A percentile compares a stretch with the other conserved stretches of the same genome.
Conservation (phyloP, 2,329 filamentous ascomycete genomes). For the Aaosphaeria pasadenensis region DNA sequence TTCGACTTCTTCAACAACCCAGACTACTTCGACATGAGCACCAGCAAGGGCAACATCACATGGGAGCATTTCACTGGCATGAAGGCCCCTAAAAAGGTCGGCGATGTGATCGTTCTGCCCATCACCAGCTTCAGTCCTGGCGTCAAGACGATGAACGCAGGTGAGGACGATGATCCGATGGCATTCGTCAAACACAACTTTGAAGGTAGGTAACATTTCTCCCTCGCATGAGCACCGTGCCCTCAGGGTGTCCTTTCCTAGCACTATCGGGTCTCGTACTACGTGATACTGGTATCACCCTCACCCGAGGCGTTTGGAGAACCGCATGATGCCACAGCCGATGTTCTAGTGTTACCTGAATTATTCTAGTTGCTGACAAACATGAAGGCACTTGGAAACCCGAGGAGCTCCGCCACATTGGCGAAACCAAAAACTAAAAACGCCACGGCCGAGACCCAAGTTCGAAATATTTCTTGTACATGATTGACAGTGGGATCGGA, state of each 20-base stretch:
- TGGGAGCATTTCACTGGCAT: conserved; percentile 90
- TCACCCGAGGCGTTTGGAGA: background rate
- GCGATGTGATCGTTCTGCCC: conserved; percentile 88
- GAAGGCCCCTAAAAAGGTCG: conserved; percentile 76
- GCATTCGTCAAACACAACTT: conserved; percentile 98
- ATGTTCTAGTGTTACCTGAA: too few species aligned
- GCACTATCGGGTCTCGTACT: background rate
- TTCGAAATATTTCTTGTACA: conserved; percentile 12
- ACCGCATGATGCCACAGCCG: too few species aligned
- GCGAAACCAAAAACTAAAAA: conserved; percentile 27
- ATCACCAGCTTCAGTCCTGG: conserved; percentile 98
- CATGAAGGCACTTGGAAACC: conserved; percentile 35
- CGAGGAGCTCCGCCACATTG: conserved; percentile 32
- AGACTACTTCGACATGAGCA: conserved; percentile 78
- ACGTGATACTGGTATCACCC: background rate
- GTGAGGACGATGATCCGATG: conserved; percentile 87
- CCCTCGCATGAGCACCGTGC: background rate
- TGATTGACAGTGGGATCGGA: conserved; percentile 2
- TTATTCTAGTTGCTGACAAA: conserved; percentile 16
- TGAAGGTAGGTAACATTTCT: conserved; percentile 63
- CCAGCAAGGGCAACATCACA: conserved; percentile 70
- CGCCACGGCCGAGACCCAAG: conserved; percentile 1
- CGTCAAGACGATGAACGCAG: conserved; percentile 87
- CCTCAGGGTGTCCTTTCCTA: background rate
- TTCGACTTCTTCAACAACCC: conserved; percentile 93